These are phyloP conservation scores for Calonectria pauciramosa DNA, from an alignment of 2,329 filamentous ascomycete species.

Conservation along the genomic window DNA sequence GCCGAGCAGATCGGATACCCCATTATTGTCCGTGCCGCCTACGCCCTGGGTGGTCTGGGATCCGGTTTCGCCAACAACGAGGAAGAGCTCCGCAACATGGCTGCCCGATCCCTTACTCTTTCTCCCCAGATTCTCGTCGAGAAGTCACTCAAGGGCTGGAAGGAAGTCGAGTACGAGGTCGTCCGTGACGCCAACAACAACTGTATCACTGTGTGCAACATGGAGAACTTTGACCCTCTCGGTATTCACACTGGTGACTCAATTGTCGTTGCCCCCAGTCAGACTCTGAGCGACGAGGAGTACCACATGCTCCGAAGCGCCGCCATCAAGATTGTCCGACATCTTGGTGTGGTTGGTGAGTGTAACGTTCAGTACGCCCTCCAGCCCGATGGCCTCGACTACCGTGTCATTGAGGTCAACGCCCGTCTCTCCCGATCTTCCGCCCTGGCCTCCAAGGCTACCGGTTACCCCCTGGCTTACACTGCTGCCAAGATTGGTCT, in stretches of 20 bases:
- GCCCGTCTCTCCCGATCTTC: slow-evolving; percentile 98
- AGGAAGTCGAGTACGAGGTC: slow-evolving; percentile 98
- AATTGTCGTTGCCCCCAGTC: slow-evolving; percentile 96
- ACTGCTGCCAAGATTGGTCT: slow-evolving; percentile 98
- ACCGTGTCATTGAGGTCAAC: slow-evolving; percentile 99
- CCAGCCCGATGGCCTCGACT: slow-evolving; percentile 96
- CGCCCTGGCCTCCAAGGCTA: slow-evolving; percentile 96
- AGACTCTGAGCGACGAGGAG: slow-evolving; percentile 97
- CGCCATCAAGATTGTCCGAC: slow-evolving; percentile 97
- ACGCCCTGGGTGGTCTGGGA: slow-evolving; percentile 94
- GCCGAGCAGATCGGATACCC: slow-evolving; percentile 92
- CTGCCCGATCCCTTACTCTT: slow-evolving; percentile 90
- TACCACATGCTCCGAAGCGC: slow-evolving; percentile 99
- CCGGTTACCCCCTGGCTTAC: slow-evolving; percentile 96
- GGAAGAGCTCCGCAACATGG: slow-evolving; percentile 94
- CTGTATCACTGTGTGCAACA: slow-evolving; percentile 96
- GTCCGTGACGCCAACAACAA: slow-evolving; percentile 98
- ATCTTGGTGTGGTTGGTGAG: slow-evolving; percentile 96
- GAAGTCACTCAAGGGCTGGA: slow-evolving; percentile 99
- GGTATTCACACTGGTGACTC: slow-evolving; percentile 99
- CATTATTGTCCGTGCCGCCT: slow-evolving; percentile 97
- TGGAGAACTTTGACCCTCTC: slow-evolving; percentile 91
- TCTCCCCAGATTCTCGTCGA: slow-evolving; percentile 98
- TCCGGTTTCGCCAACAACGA: slow-evolving; percentile 96
- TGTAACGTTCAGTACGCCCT: slow-evolving; percentile 99